Percentiles rank a stretch among this genome's conserved stretches.
Evolutionary conservation across 2,329 filamentous ascomycete species (phyloP).

Genomic region (Cordyceps cateniannulata): DNA sequence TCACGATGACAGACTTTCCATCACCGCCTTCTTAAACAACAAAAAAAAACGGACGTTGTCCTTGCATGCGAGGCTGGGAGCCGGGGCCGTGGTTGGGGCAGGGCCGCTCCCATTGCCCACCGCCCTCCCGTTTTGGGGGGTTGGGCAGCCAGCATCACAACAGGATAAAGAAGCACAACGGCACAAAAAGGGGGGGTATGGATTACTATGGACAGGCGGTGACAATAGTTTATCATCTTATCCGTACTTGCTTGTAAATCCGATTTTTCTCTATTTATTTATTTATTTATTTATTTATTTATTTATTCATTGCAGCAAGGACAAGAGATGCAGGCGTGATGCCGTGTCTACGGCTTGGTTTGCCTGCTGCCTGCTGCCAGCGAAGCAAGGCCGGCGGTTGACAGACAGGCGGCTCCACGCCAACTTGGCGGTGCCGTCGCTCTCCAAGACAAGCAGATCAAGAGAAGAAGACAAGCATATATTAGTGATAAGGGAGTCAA

Average conservation of each 20-base stretch:
- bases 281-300: not conserved
- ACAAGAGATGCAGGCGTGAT: not conserved
- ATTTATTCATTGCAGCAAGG: not conserved
- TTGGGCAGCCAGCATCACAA: not conserved
- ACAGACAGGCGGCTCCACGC: not conserved
- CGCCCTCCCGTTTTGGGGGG: not conserved
- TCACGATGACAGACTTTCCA: not conserved
- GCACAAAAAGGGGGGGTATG: not conserved
- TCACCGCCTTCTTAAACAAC: not conserved
- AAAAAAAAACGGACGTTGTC: not conserved
- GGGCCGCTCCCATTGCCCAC: too few species aligned
- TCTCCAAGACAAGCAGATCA: not conserved
- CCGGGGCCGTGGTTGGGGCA: not conserved
- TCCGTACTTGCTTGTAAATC: not conserved
- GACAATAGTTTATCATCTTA: not conserved
- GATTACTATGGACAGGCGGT: not conserved
- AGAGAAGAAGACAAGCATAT: not conserved
- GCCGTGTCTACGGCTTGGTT: not conserved
- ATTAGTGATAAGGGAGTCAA: not conserved
- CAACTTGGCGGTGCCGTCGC: not conserved
- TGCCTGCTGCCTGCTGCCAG: not conserved
- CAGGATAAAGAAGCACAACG: not conserved
- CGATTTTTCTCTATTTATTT: not conserved
- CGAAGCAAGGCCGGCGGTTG: not conserved
- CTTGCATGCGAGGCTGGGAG: not conserved